phyloP scores from a whole-genome alignment of 805 yeast species.

The Candida arabinofermentans region DNA sequence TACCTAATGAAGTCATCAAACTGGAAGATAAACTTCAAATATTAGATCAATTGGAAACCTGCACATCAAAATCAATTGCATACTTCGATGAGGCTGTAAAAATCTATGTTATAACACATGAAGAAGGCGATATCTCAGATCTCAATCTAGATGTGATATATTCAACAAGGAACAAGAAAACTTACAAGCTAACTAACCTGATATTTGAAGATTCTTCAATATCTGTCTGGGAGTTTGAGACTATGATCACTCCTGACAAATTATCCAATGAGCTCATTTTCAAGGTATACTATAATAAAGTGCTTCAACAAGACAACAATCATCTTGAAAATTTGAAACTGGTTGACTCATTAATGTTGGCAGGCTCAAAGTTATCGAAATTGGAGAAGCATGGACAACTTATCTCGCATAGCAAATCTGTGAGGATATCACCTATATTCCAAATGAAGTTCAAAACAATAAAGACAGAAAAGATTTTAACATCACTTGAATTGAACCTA shows the following conservation, averaged over 20 bases:
- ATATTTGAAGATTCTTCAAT: not conserved
- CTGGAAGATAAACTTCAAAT: not conserved
- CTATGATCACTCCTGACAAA: conserved; percentile 18
- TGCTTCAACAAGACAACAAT: conserved; percentile 4
- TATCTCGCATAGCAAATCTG: conserved; percentile 5
- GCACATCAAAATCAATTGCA: conserved; percentile 1
- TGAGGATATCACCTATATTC: conserved; percentile 23
- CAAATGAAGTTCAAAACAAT: conserved; percentile 26
- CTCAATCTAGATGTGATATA: conserved; percentile 10
- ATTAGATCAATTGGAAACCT: not conserved
- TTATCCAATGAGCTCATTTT: conserved; percentile 13
- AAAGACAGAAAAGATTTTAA: conserved; percentile 23
- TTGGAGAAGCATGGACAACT: conserved; percentile 5
- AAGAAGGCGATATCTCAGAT: not conserved
- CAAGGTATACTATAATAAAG: conserved; percentile 15
- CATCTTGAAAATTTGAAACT: conserved; percentile 10
- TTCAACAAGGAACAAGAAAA: conserved; percentile 6
- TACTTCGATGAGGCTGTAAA: conserved; percentile 16
- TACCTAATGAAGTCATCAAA: not conserved
- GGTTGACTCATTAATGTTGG: conserved; percentile 10
- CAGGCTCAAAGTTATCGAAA: conserved; percentile 5
- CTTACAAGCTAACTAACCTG: conserved; percentile 4
- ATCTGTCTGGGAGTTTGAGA: conserved; percentile 15
- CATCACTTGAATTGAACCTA: conserved; percentile 23
- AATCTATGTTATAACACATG: conserved; percentile 8